These are phyloP conservation scores for Phytopythium chamaehyphon DNA, from an alignment of 352 stramenopile species.

Conservation along the genomic window DNA sequence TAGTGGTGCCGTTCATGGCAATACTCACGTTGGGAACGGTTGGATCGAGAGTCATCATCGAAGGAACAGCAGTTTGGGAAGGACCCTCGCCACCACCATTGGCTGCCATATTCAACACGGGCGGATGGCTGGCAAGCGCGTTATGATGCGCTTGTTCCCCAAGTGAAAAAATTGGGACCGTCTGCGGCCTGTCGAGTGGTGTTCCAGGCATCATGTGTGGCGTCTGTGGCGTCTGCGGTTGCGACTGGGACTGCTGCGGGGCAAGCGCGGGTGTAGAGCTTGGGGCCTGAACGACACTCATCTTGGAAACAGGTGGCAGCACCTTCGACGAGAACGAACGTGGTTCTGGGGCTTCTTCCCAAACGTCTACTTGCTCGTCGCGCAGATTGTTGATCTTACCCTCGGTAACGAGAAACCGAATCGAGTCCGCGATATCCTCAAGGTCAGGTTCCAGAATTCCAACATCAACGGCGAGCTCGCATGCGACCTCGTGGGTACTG, in stretches of 20 bases:
- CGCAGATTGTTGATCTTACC: slow-evolving; percentile 84
- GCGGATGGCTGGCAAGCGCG: slow-evolving; percentile 3
- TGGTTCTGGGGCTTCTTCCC: slow-evolving; percentile 83
- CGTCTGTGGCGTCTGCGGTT: slow-evolving; percentile 2
- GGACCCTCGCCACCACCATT: not conserved
- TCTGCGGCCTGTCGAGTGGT: slow-evolving; percentile 11
- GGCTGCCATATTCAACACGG: not conserved
- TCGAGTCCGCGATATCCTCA: slow-evolving; percentile 93
- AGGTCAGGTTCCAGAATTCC: slow-evolving; percentile 90
- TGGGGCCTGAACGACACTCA: slow-evolving; percentile 52
- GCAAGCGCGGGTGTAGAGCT: not conserved
- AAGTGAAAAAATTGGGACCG: slow-evolving; percentile 2
- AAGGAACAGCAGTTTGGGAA: not conserved
- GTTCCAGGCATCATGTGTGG: slow-evolving; percentile 1
- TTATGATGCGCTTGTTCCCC: slow-evolving; percentile 1
- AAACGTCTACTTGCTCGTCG: slow-evolving; percentile 73
- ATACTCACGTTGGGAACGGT: slow-evolving; percentile 1
- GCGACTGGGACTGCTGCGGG: not conserved
- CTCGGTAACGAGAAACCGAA: slow-evolving; percentile 83
- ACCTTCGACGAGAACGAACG: slow-evolving; percentile 77
- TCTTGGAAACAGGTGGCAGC: slow-evolving; percentile 78
- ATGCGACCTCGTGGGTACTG: slow-evolving; percentile 92
- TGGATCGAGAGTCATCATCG: slow-evolving; percentile 29
- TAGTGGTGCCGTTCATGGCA: slow-evolving; percentile 9
- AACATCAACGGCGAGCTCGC: slow-evolving; percentile 93